Percentiles rank a stretch among this genome's conserved stretches.
Conservation (phyloP, 257 asterid genomes). For the Voacanga thouarsii region DNA sequence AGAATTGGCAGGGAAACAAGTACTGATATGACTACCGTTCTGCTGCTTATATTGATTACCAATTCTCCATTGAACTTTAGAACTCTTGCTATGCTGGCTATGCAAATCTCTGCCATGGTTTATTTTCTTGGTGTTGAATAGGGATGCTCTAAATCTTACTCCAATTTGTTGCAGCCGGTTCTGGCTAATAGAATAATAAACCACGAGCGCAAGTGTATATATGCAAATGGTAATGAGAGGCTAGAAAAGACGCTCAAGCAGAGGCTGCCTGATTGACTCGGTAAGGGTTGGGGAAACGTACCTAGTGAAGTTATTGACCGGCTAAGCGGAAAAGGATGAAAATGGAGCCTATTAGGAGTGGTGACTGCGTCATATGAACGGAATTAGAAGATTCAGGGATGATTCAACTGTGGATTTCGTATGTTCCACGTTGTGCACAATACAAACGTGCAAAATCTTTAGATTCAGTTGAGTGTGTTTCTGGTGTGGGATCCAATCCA, state of each 20-base stretch:
- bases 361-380: not conserved
- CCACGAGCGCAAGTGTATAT: not conserved
- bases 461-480: not conserved
- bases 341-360: not conserved
- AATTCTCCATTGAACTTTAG: not conserved
- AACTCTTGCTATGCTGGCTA: not conserved
- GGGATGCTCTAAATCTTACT: too few species aligned
- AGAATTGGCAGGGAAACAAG: conserved; percentile 12
- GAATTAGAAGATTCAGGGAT: not conserved
- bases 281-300: too few species aligned
- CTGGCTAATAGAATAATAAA: not conserved
- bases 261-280: not conserved
- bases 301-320: not conserved
- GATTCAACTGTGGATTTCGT: not conserved
- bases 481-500: too few species aligned
- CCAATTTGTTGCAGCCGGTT: too few species aligned
- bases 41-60: not conserved
- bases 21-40: conserved; percentile 1
- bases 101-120: not conserved
- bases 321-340: not conserved
- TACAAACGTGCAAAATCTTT: not conserved
- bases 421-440: not conserved
- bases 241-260: not conserved
- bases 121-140: not conserved
- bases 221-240: too few species aligned